Base-by-base conservation (phyloP, 116 monocot species). In the Zostera marina region DNA sequence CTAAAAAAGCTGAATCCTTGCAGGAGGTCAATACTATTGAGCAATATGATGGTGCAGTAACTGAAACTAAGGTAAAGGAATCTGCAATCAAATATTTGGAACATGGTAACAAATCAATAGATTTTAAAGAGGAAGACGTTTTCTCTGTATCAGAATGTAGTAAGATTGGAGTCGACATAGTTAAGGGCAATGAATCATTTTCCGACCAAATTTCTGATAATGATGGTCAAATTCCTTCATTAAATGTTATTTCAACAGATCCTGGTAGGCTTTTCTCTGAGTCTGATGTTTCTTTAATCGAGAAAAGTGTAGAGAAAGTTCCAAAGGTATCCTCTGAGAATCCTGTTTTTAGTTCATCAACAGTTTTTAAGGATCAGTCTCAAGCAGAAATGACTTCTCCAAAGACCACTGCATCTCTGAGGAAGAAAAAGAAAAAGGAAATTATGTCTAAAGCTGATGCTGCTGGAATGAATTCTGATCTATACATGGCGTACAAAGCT, bases 401-500 rank as follows among this genome's bases (percentile, higher is more conserved):
- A 19, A 85, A 80, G 64, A 48, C 55, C 63, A 5, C 49, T 60
- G 66, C 8, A 3, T 32, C 32, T 32, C 2, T 32, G 7, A 88
- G 64, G 58, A 94, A 72, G 69, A 94, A 85, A 64, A 82, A 77
- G 61, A 77, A 16, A 53, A 94, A 70, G 51, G 88, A 88, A 44
- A 69, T 82, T 57, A 73, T 88, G 65, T 82, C 82, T 4, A 94
- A 85, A 66, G 94, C 94, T n/a, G 94, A 94, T 85, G 84, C 84
- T 69, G 82, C 79, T 41, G 85, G 79, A 40, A 72, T 73, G 20
- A 71, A 56, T 45, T 80, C 77, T 49, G 94, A 94, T 71, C 79
- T 88, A 23, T 94, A 94, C 64, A 78, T 82, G 80, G 85, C 88
- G 59, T 94, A 88, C 68, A 94, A 88, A 63, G 85, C 79, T 13